Evolutionary conservation across 805 yeast genomes (phyloP).

Genomic region (Lachancea mirantina): DNA sequence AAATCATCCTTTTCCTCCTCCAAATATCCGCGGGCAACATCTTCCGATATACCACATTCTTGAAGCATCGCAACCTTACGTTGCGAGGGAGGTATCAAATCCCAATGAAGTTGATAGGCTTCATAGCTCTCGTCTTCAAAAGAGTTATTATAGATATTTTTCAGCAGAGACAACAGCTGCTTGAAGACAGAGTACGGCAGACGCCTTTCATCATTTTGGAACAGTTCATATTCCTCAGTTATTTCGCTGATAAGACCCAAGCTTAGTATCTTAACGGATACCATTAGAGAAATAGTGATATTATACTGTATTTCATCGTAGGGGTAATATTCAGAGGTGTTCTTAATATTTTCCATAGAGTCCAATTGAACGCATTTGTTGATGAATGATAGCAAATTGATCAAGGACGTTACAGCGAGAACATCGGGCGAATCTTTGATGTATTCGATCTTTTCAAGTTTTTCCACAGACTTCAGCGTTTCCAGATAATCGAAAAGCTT

Average conservation of each 20-base stretch:
- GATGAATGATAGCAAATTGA: conserved; percentile 38
- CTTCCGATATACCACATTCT: conserved; percentile 27
- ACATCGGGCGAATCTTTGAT: conserved; percentile 34
- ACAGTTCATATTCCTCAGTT: conserved; percentile 15
- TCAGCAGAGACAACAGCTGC: conserved; percentile 39
- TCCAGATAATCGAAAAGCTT: conserved; percentile 21
- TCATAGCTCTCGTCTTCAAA: conserved; percentile 33
- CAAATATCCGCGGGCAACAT: conserved; percentile 27
- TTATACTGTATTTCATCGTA: conserved; percentile 18
- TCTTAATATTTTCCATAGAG: conserved; percentile 24
- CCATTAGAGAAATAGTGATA: conserved; percentile 18
- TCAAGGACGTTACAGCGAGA: conserved; percentile 34
- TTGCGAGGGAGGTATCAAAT: conserved; percentile 21
- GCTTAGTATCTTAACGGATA: conserved; percentile 19
- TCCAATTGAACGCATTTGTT: conserved; percentile 39
- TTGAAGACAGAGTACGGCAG: conserved; percentile 38
- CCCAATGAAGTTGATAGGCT: conserved; percentile 26
- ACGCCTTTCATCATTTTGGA: conserved; percentile 22
- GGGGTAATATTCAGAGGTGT: conserved; percentile 21
- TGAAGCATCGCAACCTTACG: conserved; percentile 19
- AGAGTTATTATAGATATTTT: conserved; percentile 34
- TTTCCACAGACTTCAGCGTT: conserved; percentile 19
- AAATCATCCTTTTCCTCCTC: conserved; percentile 30
- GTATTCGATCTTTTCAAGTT: conserved; percentile 33
- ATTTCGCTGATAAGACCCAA: conserved; percentile 20